phyloP scores from a whole-genome alignment of 2,329 filamentous ascomycete genomes.

The Blastomyces percursus region DNA sequence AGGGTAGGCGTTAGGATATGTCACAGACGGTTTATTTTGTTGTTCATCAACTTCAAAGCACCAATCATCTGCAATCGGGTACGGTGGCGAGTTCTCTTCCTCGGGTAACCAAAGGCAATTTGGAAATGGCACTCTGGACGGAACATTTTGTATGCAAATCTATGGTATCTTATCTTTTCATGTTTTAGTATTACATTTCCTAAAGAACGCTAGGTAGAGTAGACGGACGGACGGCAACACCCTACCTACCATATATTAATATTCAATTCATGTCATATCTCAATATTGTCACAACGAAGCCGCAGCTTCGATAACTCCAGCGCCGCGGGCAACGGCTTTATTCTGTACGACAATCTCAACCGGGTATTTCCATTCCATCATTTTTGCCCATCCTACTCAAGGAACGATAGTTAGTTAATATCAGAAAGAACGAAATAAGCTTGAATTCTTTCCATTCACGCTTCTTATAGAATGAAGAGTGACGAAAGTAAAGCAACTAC shows the following conservation, averaged over 20 bases:
- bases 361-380: constrained; percentile 89
- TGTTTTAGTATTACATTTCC: neutral
- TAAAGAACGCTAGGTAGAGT: no score
- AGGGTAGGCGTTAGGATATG: neutral
- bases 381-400: constrained; percentile 68
- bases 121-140: neutral
- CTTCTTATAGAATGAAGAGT: neutral
- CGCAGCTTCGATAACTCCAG: constrained; percentile 50
- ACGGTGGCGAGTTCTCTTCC: neutral
- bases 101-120: neutral
- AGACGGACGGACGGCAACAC: neutral
- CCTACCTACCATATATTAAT: constrained; percentile 1
- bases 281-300: constrained; percentile 26
- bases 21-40: neutral
- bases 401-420: constrained; percentile 10
- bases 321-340: constrained; percentile 52
- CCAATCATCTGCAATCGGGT: neutral
- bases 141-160: neutral
- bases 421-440: neutral
- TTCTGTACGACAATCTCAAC: constrained; percentile 58
- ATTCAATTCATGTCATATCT: neutral
- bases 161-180: constrained; percentile 1
- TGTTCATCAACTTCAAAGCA: neutral
- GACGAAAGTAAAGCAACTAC: neutral
- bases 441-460: constrained; percentile 14